A percentile compares a stretch with the other conserved stretches of the same genome.
These are phyloP conservation scores for Orbilia blumenaviensis DNA, from an alignment of 2,329 filamentous ascomycete species.

Conservation along the genomic window DNA sequence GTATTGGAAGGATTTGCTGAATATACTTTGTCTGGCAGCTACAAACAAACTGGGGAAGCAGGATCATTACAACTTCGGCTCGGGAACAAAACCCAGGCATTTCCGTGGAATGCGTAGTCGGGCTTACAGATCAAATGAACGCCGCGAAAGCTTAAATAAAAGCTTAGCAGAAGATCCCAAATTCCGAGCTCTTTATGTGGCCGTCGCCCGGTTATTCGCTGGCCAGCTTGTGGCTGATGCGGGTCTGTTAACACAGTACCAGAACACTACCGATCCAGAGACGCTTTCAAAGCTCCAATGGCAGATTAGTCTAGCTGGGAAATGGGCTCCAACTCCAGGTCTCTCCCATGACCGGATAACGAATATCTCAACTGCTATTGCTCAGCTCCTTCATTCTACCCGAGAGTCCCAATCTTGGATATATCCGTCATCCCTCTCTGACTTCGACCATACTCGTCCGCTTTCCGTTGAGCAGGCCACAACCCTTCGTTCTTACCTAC, in stretches of 20 bases:
- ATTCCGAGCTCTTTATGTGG: conserved; percentile 67
- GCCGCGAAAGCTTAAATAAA: conserved; percentile 62
- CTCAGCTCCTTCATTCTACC: conserved; percentile 63
- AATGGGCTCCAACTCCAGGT: conserved; percentile 69
- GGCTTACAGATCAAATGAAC: conserved; percentile 60
- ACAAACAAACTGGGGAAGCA: conserved; percentile 64
- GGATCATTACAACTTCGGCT: conserved; percentile 61
- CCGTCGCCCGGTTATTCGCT: conserved; percentile 68
- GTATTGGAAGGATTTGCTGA: conserved; percentile 72
- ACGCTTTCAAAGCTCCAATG: conserved; percentile 60
- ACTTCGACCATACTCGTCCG: conserved; percentile 11
- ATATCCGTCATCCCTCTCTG: conserved; percentile 24
- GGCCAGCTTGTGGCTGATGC: conserved; percentile 63
- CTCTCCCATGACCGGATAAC: conserved; percentile 70
- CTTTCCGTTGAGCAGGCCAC: conserved; percentile 1
- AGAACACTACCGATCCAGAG: conserved; percentile 58
- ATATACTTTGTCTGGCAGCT: conserved; percentile 67
- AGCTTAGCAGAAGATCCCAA: conserved; percentile 63
- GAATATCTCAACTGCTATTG: conserved; percentile 68
- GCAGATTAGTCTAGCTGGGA: conserved; percentile 68
- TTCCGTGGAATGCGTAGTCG: not conserved
- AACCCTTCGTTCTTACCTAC: conserved; percentile 57
- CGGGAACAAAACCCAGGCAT: conserved; percentile 61
- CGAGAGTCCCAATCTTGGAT: conserved; percentile 5
- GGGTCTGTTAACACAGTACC: conserved; percentile 63